These are phyloP conservation scores for Guillardia theta DNA, from an alignment of 78 protist genomes.

Conservation along the genomic window DNA sequence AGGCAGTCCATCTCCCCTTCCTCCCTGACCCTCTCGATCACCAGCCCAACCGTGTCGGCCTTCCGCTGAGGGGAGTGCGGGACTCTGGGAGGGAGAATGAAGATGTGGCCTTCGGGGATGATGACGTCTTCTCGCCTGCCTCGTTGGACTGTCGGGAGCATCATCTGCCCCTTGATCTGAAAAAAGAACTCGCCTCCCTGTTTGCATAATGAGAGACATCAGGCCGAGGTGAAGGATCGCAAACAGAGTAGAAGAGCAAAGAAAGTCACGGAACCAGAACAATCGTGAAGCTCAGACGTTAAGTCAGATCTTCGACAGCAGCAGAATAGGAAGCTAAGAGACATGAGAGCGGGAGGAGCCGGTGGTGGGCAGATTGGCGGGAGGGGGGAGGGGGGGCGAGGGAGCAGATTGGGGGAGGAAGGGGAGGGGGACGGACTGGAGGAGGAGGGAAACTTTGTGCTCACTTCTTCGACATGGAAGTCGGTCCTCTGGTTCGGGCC, in stretches of 20 bases:
- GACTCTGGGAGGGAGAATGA: conserved; percentile 3
- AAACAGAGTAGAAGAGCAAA: no score
- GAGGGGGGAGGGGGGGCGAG: no score
- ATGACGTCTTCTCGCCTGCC: neutral
- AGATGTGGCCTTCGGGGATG: neutral
- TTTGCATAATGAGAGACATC: no score
- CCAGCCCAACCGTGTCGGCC: conserved; percentile 27
- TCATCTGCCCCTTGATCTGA: neutral
- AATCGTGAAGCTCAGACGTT: no score
- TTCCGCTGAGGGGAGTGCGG: conserved; percentile 49
- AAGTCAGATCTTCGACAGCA: no score
- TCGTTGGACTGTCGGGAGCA: neutral
- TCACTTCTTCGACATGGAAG: conserved; percentile 41
- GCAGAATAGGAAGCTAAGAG: no score
- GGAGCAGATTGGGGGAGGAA: no score
- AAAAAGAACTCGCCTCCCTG: conserved; percentile 24
- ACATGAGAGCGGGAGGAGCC: no score
- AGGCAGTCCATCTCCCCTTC: neutral
- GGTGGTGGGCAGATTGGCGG: no score
- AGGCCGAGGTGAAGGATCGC: no score
- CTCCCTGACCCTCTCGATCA: conserved; percentile 7
- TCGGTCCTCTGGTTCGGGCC: conserved; percentile 44
- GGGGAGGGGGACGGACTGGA: no score
- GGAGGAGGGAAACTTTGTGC: neutral
- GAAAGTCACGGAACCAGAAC: no score